Base-by-base conservation (phyloP, 2,329 filamentous ascomycete species). In the Teratosphaeria viscida region DNA sequence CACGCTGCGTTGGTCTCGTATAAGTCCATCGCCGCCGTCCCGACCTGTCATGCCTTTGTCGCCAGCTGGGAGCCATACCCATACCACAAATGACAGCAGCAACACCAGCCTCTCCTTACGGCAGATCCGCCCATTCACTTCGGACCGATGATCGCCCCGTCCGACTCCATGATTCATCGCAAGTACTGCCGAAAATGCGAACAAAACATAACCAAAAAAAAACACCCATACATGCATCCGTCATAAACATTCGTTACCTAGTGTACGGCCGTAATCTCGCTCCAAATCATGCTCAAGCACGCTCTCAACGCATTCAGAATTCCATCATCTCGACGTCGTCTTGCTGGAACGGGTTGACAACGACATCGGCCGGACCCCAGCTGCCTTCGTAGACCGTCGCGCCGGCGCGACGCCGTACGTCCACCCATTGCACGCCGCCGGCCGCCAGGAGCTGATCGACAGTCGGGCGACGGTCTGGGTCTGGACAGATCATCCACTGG, bases 371-470 rank as follows among this genome's bases (percentile, higher is more conserved):
- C 35, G 92, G 92, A 3, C 94, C 94, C 88, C 92, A 99, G 72
- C 90, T 94, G 63, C 94, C 94, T 76, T 99, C 94, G 67, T 89
- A 99, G 57, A 99, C 86, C 0, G 91, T 96, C n/a, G 94, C 94
- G 53, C 91, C 89, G 11, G 91, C 89, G 59, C 88, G 85, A 59
- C 91, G 85, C 63, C 91, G 85, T 56, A 79, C 77, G 58, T 85
- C 82, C 35, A 95, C 87, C 89, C 94, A 99, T 62, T 81, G 82
- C 57, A 96, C 81, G 27, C 90, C 90, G 55, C 86, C 84, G 1
- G 86, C 82, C 54, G 82, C 76, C 54, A 96, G 81, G 11, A 99
- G 76, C 63, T 95, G 83, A 57, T 87, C 81, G 27, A 90, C 83
- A 1, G 81, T 83, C 4, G 92, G 94, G 57, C 94, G 88, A 56